These are phyloP conservation scores for Blastobotrys indianensis DNA, from an alignment of 1,139 yeast species.

Conservation along the genomic window DNA sequence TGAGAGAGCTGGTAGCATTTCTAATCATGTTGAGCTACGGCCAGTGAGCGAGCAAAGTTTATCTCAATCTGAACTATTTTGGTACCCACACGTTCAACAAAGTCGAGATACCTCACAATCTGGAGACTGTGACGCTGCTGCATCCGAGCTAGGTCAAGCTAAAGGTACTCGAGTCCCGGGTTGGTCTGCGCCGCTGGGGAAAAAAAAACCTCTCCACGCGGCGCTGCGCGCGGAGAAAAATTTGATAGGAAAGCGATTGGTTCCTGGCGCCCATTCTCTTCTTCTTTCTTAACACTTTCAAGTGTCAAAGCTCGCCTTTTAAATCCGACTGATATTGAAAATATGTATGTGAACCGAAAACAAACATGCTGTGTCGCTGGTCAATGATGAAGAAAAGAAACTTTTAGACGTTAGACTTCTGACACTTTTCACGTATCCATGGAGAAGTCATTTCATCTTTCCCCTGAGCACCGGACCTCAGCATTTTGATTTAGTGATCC, in stretches of 20 bases:
- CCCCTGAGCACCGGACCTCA: conserved; percentile 24
- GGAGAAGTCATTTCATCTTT: conserved; percentile 35
- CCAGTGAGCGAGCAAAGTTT: no score
- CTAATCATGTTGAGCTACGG: no score
- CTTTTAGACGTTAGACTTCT: conserved; percentile 52
- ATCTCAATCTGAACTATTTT: no score
- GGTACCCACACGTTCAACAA: no score
- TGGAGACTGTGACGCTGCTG: no score
- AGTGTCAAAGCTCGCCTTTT: background rate
- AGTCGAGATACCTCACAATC: no score
- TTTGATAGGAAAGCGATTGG: background rate
- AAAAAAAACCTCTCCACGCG: background rate
- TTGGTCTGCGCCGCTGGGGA: background rate
- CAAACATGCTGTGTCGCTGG: background rate
- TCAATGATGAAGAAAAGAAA: conserved; percentile 15
- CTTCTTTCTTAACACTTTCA: conserved; percentile 1
- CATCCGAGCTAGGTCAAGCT: no score
- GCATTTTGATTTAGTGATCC: background rate
- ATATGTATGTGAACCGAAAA: background rate
- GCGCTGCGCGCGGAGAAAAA: background rate
- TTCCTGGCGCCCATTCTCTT: background rate
- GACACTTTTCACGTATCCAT: conserved; percentile 37
- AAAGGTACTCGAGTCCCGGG: no score
- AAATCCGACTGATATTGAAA: background rate
- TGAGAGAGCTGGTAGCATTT: no score